Conservation (phyloP, 2,329 filamentous ascomycete species). For the Mycosphaerella sp. region DNA sequence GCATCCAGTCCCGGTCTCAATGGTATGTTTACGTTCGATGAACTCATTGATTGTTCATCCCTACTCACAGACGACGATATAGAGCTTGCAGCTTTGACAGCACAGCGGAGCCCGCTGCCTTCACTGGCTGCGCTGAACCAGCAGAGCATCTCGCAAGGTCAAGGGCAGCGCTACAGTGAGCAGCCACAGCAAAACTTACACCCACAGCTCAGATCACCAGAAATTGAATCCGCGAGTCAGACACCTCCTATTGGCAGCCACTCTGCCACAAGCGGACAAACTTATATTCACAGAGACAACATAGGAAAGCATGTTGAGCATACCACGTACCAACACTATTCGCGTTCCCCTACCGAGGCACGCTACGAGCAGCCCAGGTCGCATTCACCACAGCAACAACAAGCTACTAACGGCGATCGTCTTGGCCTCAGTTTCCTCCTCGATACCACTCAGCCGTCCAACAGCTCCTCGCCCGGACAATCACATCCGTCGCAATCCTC, state of each 20-base stretch:
- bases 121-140: conserved; percentile 14
- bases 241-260: conserved; percentile 8
- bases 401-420: conserved; percentile 2
- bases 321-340: background rate
- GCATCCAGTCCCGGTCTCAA: conserved; percentile 23
- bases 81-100: conserved; percentile 45
- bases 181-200: conserved; percentile 24
- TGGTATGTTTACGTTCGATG: conserved; percentile 27
- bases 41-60: conserved; percentile 22
- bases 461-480: conserved; percentile 9
- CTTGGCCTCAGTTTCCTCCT: conserved; percentile 59
- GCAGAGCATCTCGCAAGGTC: conserved; percentile 4
- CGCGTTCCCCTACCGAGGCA: background rate
- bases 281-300: conserved; percentile 8
- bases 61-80: conserved; percentile 26
- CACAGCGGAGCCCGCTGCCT: conserved; percentile 40
- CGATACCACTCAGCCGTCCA: conserved; percentile 34
- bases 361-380: background rate
- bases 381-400: conserved; percentile 2
- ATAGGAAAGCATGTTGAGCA: background rate
- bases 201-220: conserved; percentile 30
- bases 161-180: conserved; percentile 8
- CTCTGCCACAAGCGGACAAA: background rate
- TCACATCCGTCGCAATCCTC: conserved; percentile 9
- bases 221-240: conserved; percentile 11